Evolutionary conservation across 176 grass and related monocot genomes (phyloP).

Genomic region (Cenchrus purpureus): DNA sequence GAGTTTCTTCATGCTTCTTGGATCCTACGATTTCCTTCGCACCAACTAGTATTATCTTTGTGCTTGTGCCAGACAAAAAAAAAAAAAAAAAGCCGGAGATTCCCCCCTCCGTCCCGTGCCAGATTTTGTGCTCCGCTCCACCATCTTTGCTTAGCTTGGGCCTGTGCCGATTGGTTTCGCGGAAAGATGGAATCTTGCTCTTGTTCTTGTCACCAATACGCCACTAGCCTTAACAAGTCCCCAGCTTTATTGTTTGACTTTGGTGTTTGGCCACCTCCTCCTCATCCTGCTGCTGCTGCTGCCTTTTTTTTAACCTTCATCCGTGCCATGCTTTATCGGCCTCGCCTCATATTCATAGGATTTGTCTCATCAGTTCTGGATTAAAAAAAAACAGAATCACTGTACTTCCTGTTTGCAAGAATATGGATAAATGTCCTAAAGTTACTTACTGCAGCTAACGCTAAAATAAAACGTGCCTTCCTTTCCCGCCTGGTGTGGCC

Average conservation of each 20-base stretch:
- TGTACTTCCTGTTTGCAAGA: conserved; percentile 21
- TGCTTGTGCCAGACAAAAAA: too few species aligned
- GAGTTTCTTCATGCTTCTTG: not conserved
- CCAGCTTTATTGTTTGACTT: conserved; percentile 43
- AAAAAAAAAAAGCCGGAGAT: not conserved
- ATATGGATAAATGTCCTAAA: too few species aligned
- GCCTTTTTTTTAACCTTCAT: not conserved
- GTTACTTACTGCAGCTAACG: not conserved
- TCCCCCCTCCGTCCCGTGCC: not conserved
- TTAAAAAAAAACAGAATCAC: conserved; percentile 16
- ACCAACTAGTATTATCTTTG: not conserved
- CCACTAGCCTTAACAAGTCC: conserved; percentile 11
- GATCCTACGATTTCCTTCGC: conserved; percentile 8
- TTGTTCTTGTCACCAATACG: conserved; percentile 30
- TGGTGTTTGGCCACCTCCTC: not conserved
- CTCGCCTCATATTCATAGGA: not conserved
- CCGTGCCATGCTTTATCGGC: not conserved
- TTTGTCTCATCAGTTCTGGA: conserved; percentile 2
- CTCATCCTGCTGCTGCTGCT: too few species aligned
- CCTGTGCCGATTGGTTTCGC: conserved; percentile 3
- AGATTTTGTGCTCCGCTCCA: conserved; percentile 36
- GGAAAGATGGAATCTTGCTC: conserved; percentile 41
- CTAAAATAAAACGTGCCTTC: not conserved
- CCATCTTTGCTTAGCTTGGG: conserved; percentile 4
- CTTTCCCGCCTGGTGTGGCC: conserved; percentile 31